Evolutionary conservation across 495 filamentous ascomycete species (phyloP), one percentile per base, ranked within the genome.

Genomic region (Aspergillus ellipticus): DNA sequence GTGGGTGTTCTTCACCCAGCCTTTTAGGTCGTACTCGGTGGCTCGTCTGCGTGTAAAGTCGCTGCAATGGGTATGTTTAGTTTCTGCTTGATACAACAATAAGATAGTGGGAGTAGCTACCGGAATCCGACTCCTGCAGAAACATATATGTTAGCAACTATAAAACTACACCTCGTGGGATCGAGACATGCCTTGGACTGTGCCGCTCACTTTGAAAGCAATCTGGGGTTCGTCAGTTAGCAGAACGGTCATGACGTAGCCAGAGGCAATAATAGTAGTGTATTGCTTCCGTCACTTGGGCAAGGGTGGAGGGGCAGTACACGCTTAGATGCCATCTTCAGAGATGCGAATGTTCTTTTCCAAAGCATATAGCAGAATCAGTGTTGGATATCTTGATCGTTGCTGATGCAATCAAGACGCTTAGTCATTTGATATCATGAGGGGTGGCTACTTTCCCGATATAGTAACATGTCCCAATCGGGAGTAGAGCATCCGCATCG

Each of bases 1-100:
- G 6, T 79, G 72, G 0, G 84, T 88, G 65, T 97, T 97, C 35
- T 82, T 77, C 16, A 92, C 89, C 78, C 82, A 93, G 42, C 92
- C 92, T 1, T 86, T 93, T 6, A 97, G 61, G 2, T 74, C 77
- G 58, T 87, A 75, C 28, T 78, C 76, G 2, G 67, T 69, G 2
- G 92, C 92, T 56, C 85, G 82, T 58, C 85, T 84, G 51, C 81
- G 78, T 1, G 90, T 85, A 64, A 87, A 95, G 65, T 84, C 79
- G 37, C 89, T 91, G 51, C 17, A 41, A 5, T 21, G 17, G 43
- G 28, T 57, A 41, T 48, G 53, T 29, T 39, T 52, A 21, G 48
- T 29, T n/a, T n/a, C 13, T n/a, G 45, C 11, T 16, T 1, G 21
- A 7, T 29, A 50, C 43, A 21, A 22, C 1, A 42, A 42, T 19